Evolutionary conservation across 108 stramenopile species (phyloP).

Genomic region (Stephanodiscus triporus): DNA sequence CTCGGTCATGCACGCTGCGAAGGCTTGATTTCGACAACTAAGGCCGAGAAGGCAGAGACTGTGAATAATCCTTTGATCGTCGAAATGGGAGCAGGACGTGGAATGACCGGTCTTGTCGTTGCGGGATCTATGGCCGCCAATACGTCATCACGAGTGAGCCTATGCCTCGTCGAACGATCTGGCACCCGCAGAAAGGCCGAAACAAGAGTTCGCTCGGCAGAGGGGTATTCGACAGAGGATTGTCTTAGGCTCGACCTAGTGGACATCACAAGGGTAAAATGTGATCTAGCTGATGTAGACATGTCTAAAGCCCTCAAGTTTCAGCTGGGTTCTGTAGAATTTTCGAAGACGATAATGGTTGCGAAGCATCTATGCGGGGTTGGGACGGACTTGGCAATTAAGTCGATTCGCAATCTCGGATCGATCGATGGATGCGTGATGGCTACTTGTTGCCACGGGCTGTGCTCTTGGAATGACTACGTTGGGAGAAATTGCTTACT

Average conservation of each 20-base stretch:
- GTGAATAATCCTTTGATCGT: conserved; percentile 30
- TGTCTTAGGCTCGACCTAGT: conserved; percentile 51
- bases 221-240: conserved; percentile 10
- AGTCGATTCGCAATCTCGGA: conserved; percentile 51
- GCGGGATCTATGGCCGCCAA: conserved; percentile 58
- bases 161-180: conserved; percentile 75
- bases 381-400: conserved; percentile 84
- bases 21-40: conserved; percentile 37
- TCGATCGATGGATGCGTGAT: conserved; percentile 67
- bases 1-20: conserved; percentile 66
- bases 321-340: neutral
- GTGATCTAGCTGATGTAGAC: conserved; percentile 82
- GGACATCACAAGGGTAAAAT: conserved; percentile 63
- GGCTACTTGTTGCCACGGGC: conserved; percentile 89
- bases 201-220: conserved; percentile 58
- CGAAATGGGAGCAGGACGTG: conserved; percentile 89
- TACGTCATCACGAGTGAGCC: conserved; percentile 31
- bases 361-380: conserved; percentile 84
- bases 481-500: conserved; percentile 75
- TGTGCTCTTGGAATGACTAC: conserved; percentile 80
- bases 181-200: conserved; percentile 87
- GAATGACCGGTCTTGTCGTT: conserved; percentile 75
- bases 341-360: conserved; percentile 58
- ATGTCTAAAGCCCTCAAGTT: conserved; percentile 47
- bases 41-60: neutral